A percentile compares a stretch with the other conserved stretches of the same genome.
Evolutionary conservation across 805 yeast genomes (phyloP).

Genomic region (Candida argentea): DNA sequence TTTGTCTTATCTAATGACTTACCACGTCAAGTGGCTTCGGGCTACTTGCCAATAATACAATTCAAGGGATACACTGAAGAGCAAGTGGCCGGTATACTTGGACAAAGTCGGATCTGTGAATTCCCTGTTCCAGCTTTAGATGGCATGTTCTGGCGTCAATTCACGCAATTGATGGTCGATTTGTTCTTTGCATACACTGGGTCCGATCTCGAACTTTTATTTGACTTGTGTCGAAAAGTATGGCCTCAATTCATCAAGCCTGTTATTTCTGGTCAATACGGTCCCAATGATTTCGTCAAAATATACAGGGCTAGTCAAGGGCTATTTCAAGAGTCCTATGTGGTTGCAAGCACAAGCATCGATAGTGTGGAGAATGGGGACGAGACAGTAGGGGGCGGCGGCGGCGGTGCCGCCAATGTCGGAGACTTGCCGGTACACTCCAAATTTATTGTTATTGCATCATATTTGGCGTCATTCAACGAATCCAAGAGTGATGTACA

Average conservation of each 20-base stretch:
- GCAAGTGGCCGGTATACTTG: conserved; percentile 28
- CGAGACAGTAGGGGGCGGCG: no score
- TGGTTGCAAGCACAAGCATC: conserved; percentile 21
- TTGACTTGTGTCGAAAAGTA: conserved; percentile 18
- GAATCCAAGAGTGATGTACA: conserved; percentile 61
- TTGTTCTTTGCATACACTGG: conserved; percentile 37
- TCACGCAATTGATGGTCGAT: conserved; percentile 34
- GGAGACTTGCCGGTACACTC: conserved; percentile 49
- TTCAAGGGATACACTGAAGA: conserved; percentile 28
- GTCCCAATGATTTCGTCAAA: conserved; percentile 20
- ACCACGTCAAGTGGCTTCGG: conserved; percentile 26
- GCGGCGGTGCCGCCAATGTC: no score
- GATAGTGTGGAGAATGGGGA: conserved; percentile 8
- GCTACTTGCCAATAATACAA: conserved; percentile 29
- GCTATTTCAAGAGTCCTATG: conserved; percentile 18
- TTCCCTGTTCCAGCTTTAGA: conserved; percentile 12
- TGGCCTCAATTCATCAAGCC: conserved; percentile 27
- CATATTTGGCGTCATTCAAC: conserved; percentile 73
- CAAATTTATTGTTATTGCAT: conserved; percentile 67
- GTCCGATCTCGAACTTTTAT: conserved; percentile 25
- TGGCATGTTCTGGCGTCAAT: conserved; percentile 31
- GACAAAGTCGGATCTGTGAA: conserved; percentile 15
- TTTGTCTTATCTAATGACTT: conserved; percentile 32
- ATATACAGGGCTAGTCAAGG: conserved; percentile 22
- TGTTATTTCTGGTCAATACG: conserved; percentile 11